A percentile compares a stretch with the other conserved stretches of the same genome.
Conservation (phyloP, 2,329 filamentous ascomycete species). For the Tympanopsis confertula region DNA sequence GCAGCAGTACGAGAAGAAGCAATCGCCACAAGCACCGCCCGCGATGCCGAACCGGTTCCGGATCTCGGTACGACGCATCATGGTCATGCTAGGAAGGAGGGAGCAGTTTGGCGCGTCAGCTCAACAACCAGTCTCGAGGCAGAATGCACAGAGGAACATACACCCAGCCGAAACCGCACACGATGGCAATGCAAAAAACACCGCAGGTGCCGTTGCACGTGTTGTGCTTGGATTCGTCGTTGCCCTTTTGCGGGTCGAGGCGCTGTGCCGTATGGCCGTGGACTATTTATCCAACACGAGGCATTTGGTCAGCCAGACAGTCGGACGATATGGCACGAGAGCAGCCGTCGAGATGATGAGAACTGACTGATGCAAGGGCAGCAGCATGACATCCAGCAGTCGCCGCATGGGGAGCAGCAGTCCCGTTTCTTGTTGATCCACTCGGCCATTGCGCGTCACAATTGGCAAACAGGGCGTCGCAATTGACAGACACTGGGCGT, state of each 20-base stretch:
- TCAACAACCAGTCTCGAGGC: background rate
- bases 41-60: slow-evolving; percentile 29
- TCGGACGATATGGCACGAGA: no score
- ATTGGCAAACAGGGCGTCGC: no score
- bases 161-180: slow-evolving; percentile 18
- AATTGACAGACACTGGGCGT: no score
- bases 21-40: slow-evolving; percentile 26
- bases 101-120: no score
- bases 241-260: slow-evolving; percentile 14
- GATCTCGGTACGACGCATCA: slow-evolving; percentile 29
- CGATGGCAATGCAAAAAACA: slow-evolving; percentile 11
- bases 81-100: slow-evolving; percentile 22
- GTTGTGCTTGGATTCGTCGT: slow-evolving; percentile 13
- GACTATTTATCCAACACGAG: slow-evolving; percentile 7
- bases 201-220: slow-evolving; percentile 14
- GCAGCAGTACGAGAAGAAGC: slow-evolving; percentile 28
- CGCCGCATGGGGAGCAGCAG: slow-evolving; percentile 13
- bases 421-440: no score
- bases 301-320: no score
- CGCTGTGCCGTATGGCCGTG: slow-evolving; percentile 17
- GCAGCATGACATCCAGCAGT: slow-evolving; percentile 14
- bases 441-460: no score
- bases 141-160: slow-evolving; percentile 7
- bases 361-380: slow-evolving; percentile 16
- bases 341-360: background rate